Evolutionary conservation across 805 yeast species (phyloP).

Genomic region (Suhomyces kilbournensis): DNA sequence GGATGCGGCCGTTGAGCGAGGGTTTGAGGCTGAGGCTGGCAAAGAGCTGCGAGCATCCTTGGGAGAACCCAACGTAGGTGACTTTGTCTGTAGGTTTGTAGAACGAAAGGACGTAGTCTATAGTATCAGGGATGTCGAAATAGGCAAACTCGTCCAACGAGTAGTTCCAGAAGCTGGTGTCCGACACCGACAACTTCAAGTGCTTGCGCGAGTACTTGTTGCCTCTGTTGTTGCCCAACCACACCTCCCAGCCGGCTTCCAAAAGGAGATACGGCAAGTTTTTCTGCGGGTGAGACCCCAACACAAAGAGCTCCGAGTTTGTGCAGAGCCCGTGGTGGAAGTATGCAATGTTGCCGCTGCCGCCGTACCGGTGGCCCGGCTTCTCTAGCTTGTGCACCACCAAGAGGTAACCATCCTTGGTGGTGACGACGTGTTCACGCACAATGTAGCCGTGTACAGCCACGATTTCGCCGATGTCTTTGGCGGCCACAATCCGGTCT

Average conservation of each 20-base stretch:
- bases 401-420: slow-evolving; percentile 26
- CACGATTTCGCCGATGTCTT: slow-evolving; percentile 24
- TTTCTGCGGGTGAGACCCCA: slow-evolving; percentile 21
- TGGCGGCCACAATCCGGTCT: slow-evolving; percentile 11
- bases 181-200: slow-evolving; percentile 21
- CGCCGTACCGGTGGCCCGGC: neutral
- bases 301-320: slow-evolving; percentile 26
- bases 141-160: slow-evolving; percentile 32
- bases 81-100: slow-evolving; percentile 17
- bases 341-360: slow-evolving; percentile 18
- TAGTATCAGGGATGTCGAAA: slow-evolving; percentile 28
- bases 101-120: slow-evolving; percentile 18
- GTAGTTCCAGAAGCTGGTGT: slow-evolving; percentile 27
- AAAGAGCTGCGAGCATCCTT: slow-evolving; percentile 31
- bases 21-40: slow-evolving; percentile 30
- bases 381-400: slow-evolving; percentile 26
- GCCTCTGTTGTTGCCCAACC: slow-evolving; percentile 17
- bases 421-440: slow-evolving; percentile 29
- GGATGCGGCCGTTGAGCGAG: slow-evolving; percentile 17
- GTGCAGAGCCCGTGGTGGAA: slow-evolving; percentile 33
- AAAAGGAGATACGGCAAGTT: slow-evolving; percentile 15
- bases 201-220: slow-evolving; percentile 31
- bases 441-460: slow-evolving; percentile 21
- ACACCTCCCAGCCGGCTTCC: slow-evolving; percentile 16
- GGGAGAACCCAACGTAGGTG: slow-evolving; percentile 29